These are phyloP conservation scores for Diospyros lotus DNA, from an alignment of 148 eudicot species.

Conservation along the genomic window DNA sequence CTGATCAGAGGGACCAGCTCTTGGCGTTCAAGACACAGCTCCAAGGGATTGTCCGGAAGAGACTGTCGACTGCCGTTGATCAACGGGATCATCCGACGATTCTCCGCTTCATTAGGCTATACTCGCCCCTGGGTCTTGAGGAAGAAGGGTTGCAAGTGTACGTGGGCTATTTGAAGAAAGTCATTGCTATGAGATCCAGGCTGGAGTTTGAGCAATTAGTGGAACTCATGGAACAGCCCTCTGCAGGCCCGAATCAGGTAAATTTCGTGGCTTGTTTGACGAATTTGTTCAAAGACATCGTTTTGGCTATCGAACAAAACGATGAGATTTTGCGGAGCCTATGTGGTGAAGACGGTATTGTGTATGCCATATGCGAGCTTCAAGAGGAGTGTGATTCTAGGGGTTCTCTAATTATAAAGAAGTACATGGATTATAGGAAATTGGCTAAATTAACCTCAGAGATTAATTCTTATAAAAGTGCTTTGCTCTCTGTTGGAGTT, in stretches of 20 bases:
- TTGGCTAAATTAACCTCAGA: conserved; percentile 70
- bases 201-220: conserved; percentile 74
- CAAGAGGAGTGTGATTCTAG: conserved; percentile 95
- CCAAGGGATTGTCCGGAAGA: conserved; percentile 57
- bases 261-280: conserved; percentile 84
- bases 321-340: conserved; percentile 64
- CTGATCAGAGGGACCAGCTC: conserved; percentile 64
- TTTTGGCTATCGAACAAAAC: conserved; percentile 82
- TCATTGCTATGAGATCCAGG: conserved; percentile 73
- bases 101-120: conserved; percentile 58
- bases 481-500: conserved; percentile 64
- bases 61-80: conserved; percentile 55
- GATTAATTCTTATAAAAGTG: conserved; percentile 81
- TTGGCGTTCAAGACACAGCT: conserved; percentile 61
- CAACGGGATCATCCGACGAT: conserved; percentile 61
- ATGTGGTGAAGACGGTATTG: conserved; percentile 92
- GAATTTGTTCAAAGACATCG: conserved; percentile 83
- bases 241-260: conserved; percentile 27
- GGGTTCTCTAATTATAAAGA: conserved; percentile 70
- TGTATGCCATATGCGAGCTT: conserved; percentile 85
- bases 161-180: conserved; percentile 81
- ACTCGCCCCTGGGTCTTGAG: conserved; percentile 61
- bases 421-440: conserved; percentile 81
- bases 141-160: conserved; percentile 89
- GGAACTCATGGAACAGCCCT: conserved; percentile 53